Evolutionary conservation across 805 yeast genomes (phyloP), one percentile per base, ranked within the genome.

Genomic region (Hanseniaspora vineae): DNA sequence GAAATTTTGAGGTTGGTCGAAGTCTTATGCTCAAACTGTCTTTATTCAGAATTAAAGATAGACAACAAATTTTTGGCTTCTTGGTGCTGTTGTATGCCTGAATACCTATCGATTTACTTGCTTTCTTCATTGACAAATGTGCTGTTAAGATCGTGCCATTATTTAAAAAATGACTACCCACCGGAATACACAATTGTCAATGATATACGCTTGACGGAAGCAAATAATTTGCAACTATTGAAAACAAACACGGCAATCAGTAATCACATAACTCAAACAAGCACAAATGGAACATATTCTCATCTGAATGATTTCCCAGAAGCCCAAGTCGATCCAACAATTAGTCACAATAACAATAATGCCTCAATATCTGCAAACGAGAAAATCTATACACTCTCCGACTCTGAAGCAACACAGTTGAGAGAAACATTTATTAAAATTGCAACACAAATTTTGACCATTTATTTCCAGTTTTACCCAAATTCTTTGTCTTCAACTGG

Each of bases 41-140:
- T 88, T 44, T 88, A 84, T 58, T 60, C 57, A 3, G 48, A 65
- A 2, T 53, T 56, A 3, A 43, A 44, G 37, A 51, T 45, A 8
- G 95, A 90, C 0, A 77, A 86, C 33, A 70, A 76, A 44, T 84
- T 76, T 58, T 58, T 83, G 42, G 73, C 84, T 0, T 69, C 73
- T 6, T 63, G 80, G 45, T 80, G 75, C 40, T 65, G 75, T 13
- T 66, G 68, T 5, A 64, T 70, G 40, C 81, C 77, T 6, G 75
- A 68, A 58, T 62, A 67, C 45, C 76, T 71, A 52, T 60, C 69
- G 32, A 59, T 71, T 45, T 73, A 76, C 20, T 69, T 75, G 48
- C 72, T 84, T 2, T 81, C 88, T 54, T 84, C 96, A 2, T 65
- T 87, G 15, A 57, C 85, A 11, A 90, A 89, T 60, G 58, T 76